Evolutionary conservation across 169 alveolate species (phyloP).

Genomic region (Eimeria maxima): DNA sequence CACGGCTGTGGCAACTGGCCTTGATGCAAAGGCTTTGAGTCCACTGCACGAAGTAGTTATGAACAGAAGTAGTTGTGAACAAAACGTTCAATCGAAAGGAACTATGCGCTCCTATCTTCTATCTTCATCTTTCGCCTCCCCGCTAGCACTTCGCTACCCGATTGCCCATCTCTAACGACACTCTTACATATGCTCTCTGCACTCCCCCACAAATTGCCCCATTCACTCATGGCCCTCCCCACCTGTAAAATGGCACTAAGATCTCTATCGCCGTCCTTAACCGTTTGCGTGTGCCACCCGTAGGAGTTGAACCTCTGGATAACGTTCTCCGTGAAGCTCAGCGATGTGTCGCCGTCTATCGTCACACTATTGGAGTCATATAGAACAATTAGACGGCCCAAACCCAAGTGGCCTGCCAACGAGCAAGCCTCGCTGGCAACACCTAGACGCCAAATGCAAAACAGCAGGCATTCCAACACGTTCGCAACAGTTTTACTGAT

Average conservation of each 20-base stretch:
- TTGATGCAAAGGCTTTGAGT: neutral
- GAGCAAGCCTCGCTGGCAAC: conserved; percentile 91
- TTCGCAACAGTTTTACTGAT: neutral
- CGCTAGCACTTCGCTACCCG: neutral
- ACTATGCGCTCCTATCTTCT: neutral
- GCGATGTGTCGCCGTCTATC: conserved; percentile 89
- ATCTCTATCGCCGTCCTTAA: conserved; percentile 68
- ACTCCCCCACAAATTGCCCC: neutral
- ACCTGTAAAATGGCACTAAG: conserved; percentile 52
- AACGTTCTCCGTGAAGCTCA: conserved; percentile 88
- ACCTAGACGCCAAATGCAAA: conserved; percentile 29
- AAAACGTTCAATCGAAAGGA: neutral
- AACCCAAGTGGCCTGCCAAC: conserved; percentile 90
- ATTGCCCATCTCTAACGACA: neutral
- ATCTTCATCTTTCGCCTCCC: neutral
- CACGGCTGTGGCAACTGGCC: neutral
- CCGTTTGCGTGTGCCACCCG: conserved; percentile 88
- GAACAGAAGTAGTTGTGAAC: neutral
- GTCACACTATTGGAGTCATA: conserved; percentile 91
- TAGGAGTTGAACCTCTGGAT: conserved; percentile 85
- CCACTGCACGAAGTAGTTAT: neutral
- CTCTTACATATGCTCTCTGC: neutral
- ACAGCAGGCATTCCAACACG: neutral
- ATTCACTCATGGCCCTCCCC: neutral
- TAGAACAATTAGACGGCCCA: conserved; percentile 88